Evolutionary conservation across 2,329 filamentous ascomycete species (phyloP), one percentile per base, ranked within the genome.

Genomic region (Hymenoscyphus fraxineus): DNA sequence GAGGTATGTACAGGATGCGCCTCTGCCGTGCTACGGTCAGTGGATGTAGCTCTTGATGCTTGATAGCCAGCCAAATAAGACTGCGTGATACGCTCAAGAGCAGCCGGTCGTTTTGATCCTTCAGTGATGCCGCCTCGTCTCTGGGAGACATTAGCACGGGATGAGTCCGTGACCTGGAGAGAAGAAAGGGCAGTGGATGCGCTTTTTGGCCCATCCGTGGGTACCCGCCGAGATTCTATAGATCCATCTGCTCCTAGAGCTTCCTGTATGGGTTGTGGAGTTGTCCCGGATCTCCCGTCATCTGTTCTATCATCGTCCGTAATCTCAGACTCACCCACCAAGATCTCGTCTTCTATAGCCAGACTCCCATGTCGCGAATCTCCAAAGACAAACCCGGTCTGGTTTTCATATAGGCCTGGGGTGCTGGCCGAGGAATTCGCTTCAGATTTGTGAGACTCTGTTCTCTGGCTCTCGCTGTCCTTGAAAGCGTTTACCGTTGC

Each of bases 1-100:
- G 85, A 83, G 6, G 84, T 85, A 70, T 78, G 85, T 68, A 87
- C 78, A 5, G 82, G 80, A 66, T 80, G 88, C 6, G 84, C 78
- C 73, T 85, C 84, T 16, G 83, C 81, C 15, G 80, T 83, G 59
- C 83, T 82, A 31, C 82, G 81, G 58, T 87, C 86, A 61, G 84
- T 76, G 0, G 85, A 88, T 1, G 85, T 87, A 6, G 84, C 84
- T 65, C 84, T 80, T 13, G 86, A 88, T 15, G 75, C 41, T 73
- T 76, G 64, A 76, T 80, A 71, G 75, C 79, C 61, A 72, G 80
- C 80, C 32, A 82, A 70, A 69, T 80, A 78, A 60, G 78, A 79
- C 64, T 80, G 77, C 56, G 75, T 78, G 40, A 80, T 73, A n/a
- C 77, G 75, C 51, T 76, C 73, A 60, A 75, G 72, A 13, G 76